phyloP scores from a whole-genome alignment of 1,284 basidiomycete species.

The Microstroma glucosiphilum region DNA sequence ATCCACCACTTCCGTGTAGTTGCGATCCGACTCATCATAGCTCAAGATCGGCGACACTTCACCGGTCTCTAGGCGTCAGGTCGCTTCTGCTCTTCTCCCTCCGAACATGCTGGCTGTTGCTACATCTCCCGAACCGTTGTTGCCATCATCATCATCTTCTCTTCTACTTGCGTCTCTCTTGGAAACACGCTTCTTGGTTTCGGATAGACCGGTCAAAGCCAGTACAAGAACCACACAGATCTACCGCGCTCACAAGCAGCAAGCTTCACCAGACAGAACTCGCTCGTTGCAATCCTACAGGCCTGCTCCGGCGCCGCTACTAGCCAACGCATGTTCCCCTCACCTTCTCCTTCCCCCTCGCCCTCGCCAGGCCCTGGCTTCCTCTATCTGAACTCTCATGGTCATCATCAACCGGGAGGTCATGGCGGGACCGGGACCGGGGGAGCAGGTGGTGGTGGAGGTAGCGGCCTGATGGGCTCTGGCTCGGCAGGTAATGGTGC shows the following conservation, averaged over 20 bases:
- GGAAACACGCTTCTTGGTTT: background rate
- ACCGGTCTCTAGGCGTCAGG: no score
- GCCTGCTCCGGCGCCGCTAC: background rate
- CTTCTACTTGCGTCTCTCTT: background rate
- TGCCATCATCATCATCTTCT: constrained; percentile 5
- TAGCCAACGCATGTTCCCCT: constrained; percentile 32
- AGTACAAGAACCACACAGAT: background rate
- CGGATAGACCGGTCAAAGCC: background rate
- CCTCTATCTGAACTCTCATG: constrained; percentile 31
- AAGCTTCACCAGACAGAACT: no score
- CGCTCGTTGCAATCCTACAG: no score
- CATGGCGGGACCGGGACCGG: background rate
- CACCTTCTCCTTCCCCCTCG: constrained; percentile 39
- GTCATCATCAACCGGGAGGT: constrained; percentile 19
- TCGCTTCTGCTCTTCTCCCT: background rate
- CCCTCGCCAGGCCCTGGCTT: constrained; percentile 40
- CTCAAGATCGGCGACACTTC: no score
- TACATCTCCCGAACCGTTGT: constrained; percentile 2
- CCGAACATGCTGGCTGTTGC: constrained; percentile 1
- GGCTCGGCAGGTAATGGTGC: constrained; percentile 16
- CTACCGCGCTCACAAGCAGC: no score
- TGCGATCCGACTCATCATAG: no score
- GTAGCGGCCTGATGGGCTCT: constrained; percentile 12
- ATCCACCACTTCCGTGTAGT: no score
- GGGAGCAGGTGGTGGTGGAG: background rate